Evolutionary conservation across 2,329 filamentous ascomycete genomes (phyloP).

Genomic region (Blastomyces percursus): DNA sequence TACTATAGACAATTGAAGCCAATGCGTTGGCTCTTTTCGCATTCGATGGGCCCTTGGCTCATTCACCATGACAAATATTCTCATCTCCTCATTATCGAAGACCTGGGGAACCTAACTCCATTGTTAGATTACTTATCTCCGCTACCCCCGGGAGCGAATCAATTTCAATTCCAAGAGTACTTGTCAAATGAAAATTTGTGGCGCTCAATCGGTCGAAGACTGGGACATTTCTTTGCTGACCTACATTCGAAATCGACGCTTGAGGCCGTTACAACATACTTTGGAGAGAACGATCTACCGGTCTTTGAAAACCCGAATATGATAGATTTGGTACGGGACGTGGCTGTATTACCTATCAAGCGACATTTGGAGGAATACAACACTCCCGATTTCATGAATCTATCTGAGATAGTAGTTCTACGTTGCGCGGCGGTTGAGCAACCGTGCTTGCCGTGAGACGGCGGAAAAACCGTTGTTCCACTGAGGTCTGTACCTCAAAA

Average conservation of each 20-base stretch:
- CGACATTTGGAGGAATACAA: conserved; percentile 4
- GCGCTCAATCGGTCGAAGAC: neutral
- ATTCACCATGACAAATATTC: conserved; percentile 6
- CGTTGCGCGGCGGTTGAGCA: too few species aligned
- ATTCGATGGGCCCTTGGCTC: neutral
- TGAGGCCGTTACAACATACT: neutral
- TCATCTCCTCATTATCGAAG: conserved; percentile 8
- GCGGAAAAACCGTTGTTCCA: too few species aligned
- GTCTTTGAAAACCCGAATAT: conserved; percentile 4
- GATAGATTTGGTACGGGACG: conserved; percentile 7
- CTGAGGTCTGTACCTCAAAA: too few species aligned
- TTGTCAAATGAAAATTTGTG: neutral
- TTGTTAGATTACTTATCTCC: conserved; percentile 6
- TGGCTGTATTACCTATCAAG: conserved; percentile 5
- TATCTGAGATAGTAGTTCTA: conserved; percentile 3
- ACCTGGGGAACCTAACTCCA: conserved; percentile 4
- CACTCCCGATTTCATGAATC: conserved; percentile 1
- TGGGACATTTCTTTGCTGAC: conserved; percentile 7
- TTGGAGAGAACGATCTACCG: conserved; percentile 4
- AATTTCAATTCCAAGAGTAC: neutral
- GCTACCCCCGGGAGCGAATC: neutral
- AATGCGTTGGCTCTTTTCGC: conserved; percentile 6
- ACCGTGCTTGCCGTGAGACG: too few species aligned
- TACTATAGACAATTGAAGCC: conserved; percentile 7
- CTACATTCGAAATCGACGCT: conserved; percentile 7